Base-by-base conservation (phyloP, 495 filamentous ascomycete species). In the Tuber calosporum region DNA sequence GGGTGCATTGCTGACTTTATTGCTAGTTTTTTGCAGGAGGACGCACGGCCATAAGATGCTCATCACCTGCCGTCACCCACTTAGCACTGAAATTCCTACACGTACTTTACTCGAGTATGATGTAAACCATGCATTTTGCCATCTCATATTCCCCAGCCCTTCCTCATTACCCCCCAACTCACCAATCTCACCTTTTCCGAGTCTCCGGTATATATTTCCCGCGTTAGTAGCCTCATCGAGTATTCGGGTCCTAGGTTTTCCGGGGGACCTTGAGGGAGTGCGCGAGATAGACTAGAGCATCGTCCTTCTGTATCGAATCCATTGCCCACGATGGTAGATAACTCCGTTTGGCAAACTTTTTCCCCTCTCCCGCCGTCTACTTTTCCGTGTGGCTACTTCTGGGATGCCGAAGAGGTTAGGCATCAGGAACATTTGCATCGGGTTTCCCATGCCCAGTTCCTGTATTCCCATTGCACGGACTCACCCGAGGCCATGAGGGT, bases 351-450 rank as follows among this genome's bases (percentile, higher is more conserved):
- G 53, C 26, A 62, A 34, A 30, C 53, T 30, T 62, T 17, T 62
- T 26, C 53, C 13, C 13, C 19, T 62, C 26, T 62, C 53, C 53
- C 53, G 53, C 53, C 53, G 13, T 0, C 53, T 62, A 26, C 53
- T 17, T 15, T 62, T 34, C 53, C 53, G 11, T 62, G 26, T n/a
- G 76, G 71, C 9, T 78, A 78, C 66, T 77, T 78, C 45, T 78
- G 76, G 74, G 75, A 78, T 19, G 42, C 66, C 38, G 76, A 78
- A 34, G 76, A 78, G 30, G 20, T 78, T 45, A 75, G 76, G 62
- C 71, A 78, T 48, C 76, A 77, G 36, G 76, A 78, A 22, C 70
- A 78, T 40, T 48, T 78, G n/a, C 70, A 77, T 40, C 74, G 75
- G 37, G 75, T 78, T 48, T 78, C 75, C 19, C 76, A 78, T 43